A percentile compares a stretch with the other conserved stretches of the same genome.
These are phyloP conservation scores for Berkeleyomyces rouxiae DNA, from an alignment of 2,329 filamentous ascomycete species.

Conservation along the genomic window DNA sequence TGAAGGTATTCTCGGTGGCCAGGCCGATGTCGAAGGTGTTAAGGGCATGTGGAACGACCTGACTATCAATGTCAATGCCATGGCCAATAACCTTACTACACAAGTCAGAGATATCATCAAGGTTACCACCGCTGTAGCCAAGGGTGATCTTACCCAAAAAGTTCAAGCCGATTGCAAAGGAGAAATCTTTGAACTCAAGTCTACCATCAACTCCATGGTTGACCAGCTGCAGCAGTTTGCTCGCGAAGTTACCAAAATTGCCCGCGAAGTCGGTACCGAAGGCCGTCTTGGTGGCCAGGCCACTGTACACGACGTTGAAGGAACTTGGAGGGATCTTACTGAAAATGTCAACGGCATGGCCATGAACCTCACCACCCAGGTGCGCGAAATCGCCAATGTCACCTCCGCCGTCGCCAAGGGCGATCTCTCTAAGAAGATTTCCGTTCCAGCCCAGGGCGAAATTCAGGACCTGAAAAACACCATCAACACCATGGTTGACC, in stretches of 20 bases:
- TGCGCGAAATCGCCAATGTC: conserved; percentile 92
- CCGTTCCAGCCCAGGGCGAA: conserved; percentile 83
- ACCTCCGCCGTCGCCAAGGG: conserved; percentile 89
- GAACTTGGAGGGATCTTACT: conserved; percentile 92
- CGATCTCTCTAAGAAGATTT: conserved; percentile 90
- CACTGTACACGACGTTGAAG: conserved; percentile 88
- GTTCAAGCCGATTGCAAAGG: conserved; percentile 85
- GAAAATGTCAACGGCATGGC: conserved; percentile 97
- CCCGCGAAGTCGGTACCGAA: conserved; percentile 90
- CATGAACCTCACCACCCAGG: conserved; percentile 93
- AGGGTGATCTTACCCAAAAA: conserved; percentile 89
- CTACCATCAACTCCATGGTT: conserved; percentile 98
- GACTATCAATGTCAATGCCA: conserved; percentile 73
- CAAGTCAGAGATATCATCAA: conserved; percentile 91
- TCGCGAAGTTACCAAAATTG: conserved; percentile 90
- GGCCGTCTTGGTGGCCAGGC: conserved; percentile 88
- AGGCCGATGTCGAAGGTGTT: conserved; percentile 68
- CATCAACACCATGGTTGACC: conserved; percentile 98
- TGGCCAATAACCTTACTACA: conserved; percentile 74
- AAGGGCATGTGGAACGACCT: conserved; percentile 82
- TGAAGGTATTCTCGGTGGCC: conserved; percentile 66
- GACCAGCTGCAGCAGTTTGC: conserved; percentile 95
- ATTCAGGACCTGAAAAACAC: conserved; percentile 92
- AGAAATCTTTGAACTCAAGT: conserved; percentile 88
- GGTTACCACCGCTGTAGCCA: conserved; percentile 54